phyloP scores from a whole-genome alignment of 108 stramenopile species.

The Stephanodiscus minutulus region DNA sequence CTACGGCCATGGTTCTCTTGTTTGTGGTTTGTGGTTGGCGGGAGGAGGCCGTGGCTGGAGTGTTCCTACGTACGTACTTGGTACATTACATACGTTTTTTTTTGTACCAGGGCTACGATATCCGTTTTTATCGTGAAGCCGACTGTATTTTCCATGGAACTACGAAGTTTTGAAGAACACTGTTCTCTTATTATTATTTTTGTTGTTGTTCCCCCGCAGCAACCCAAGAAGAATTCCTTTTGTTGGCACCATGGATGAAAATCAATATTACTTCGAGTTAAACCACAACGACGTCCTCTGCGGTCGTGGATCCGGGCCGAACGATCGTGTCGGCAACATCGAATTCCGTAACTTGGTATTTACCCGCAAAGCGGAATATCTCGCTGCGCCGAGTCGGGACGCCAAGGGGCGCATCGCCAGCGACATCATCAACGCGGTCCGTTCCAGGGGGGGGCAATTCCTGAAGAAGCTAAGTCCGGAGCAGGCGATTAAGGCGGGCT shows the following conservation, averaged over 20 bases:
- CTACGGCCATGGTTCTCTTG: too few relatives aligned
- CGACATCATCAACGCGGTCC: conserved; percentile 36
- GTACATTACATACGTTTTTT: too few relatives aligned
- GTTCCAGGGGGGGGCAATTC: conserved; percentile 51
- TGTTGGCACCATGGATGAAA: conserved; percentile 4
- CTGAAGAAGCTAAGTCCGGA: conserved; percentile 42
- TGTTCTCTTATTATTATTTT: too few relatives aligned
- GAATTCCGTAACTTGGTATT: conserved; percentile 34
- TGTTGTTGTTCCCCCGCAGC: too few relatives aligned
- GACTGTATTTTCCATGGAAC: too few relatives aligned
- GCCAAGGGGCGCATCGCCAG: conserved; percentile 47
- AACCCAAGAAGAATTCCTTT: too few relatives aligned
- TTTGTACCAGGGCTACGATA: too few relatives aligned
- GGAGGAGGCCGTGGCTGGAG: too few relatives aligned
- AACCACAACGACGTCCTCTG: conserved; percentile 39
- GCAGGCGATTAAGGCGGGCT: conserved; percentile 26
- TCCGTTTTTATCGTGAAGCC: too few relatives aligned
- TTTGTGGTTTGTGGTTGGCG: too few relatives aligned
- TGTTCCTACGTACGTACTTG: too few relatives aligned
- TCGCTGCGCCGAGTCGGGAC: conserved; percentile 42
- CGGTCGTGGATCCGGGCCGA: conserved; percentile 49
- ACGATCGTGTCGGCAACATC: conserved; percentile 42
- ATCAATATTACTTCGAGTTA: conserved; percentile 24
- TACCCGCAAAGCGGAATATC: conserved; percentile 40
- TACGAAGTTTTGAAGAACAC: too few relatives aligned